These are phyloP conservation scores for Albifimbria verrucaria DNA, from an alignment of 2,329 filamentous ascomycete genomes.

Conservation along the genomic window DNA sequence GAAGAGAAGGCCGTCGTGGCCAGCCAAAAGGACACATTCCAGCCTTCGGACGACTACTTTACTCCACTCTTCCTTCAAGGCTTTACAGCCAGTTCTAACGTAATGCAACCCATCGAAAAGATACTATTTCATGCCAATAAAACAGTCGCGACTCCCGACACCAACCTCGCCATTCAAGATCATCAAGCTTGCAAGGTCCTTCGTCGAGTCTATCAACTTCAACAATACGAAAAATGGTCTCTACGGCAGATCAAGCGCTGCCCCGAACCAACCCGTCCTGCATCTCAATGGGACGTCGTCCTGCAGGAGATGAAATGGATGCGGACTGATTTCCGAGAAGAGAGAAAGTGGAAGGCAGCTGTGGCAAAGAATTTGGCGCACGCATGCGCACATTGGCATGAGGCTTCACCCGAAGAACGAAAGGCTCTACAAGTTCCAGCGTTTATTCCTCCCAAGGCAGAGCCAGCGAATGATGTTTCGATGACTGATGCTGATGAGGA, in stretches of 20 bases:
- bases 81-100: conserved; percentile 51
- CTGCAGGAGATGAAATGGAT: conserved; percentile 96
- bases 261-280: conserved; percentile 72
- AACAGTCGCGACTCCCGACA: conserved; percentile 81
- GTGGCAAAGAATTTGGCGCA: conserved; percentile 76
- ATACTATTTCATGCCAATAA: conserved; percentile 83
- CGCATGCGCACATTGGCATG: conserved; percentile 80
- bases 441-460: conserved; percentile 40
- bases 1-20: conserved; percentile 44
- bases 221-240: conserved; percentile 90
- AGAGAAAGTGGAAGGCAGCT: conserved; percentile 88
- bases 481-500: conserved; percentile 32
- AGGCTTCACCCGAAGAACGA: conserved; percentile 60
- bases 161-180: conserved; percentile 79
- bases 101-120: conserved; percentile 64
- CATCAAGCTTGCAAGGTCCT: conserved; percentile 84
- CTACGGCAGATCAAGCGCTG: conserved; percentile 83
- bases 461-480: conserved; percentile 24
- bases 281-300: conserved; percentile 81
- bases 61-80: conserved; percentile 59
- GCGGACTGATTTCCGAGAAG: conserved; percentile 92
- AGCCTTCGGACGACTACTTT: conserved; percentile 60
- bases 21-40: conserved; percentile 36
- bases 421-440: conserved; percentile 66
- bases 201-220: conserved; percentile 82